phyloP scores from a whole-genome alignment of 768 basidiomycete species.

The Tulasnella sp. region DNA sequence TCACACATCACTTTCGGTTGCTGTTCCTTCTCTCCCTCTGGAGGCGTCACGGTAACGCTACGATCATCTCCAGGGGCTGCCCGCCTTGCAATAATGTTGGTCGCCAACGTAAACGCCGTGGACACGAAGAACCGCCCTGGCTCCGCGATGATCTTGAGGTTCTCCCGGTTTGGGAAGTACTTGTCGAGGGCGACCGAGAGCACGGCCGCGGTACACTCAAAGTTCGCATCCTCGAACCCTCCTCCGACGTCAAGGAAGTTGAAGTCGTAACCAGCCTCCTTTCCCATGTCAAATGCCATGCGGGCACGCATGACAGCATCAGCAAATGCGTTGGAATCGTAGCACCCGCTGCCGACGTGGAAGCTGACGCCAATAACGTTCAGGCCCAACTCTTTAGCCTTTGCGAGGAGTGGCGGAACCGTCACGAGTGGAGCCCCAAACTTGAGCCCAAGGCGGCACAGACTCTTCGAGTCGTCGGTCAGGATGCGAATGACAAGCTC shows the following conservation, averaged over 20 bases:
- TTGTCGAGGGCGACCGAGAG: constrained; percentile 69
- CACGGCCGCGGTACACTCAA: constrained; percentile 76
- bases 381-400: constrained; percentile 75
- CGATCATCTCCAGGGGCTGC: constrained; percentile 42
- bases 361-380: constrained; percentile 95
- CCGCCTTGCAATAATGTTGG: constrained; percentile 90
- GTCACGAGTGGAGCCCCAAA: constrained; percentile 88
- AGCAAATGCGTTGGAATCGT: constrained; percentile 85
- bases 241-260: constrained; percentile 91
- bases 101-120: constrained; percentile 87
- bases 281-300: constrained; percentile 84
- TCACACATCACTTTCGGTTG: constrained; percentile 85
- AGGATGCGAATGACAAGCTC: constrained; percentile 92
- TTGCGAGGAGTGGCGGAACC: constrained; percentile 77
- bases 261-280: constrained; percentile 78
- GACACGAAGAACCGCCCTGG: constrained; percentile 95
- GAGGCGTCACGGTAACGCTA: constrained; percentile 43
- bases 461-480: constrained; percentile 95
- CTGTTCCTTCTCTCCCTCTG: constrained; percentile 44
- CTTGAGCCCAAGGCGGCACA: constrained; percentile 93
- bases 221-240: constrained; percentile 88
- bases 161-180: constrained; percentile 68
- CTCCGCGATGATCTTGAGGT: constrained; percentile 87
- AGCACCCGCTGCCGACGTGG: constrained; percentile 97
- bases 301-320: constrained; percentile 87